Evolutionary conservation across 73 alveolate genomes (phyloP), one percentile per base, ranked within the genome.

Genomic region (Diophrys appendiculata): DNA sequence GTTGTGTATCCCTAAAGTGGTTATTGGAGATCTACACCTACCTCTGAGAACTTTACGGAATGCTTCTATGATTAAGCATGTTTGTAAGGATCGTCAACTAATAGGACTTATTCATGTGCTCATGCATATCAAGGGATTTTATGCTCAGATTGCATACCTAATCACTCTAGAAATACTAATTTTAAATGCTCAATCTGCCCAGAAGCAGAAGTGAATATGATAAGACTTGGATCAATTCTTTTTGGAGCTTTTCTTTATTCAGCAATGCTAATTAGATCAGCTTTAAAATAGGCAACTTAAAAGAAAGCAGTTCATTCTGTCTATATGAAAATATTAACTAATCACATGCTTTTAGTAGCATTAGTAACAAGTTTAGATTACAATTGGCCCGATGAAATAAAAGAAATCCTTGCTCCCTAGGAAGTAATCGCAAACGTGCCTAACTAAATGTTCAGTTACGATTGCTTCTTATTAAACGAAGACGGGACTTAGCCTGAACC

Each of bases 41-140:
- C 24, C 23, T 78, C 85, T 72, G 83, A 80, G 25, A 35, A 54
- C 55, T 75, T 83, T 33, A 69, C 76, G 0, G 56, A 54, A 43
- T 87, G 94, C 33, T 90, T 88, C 31, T 71, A 83, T 56, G 28
- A 88, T 5, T 27, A 0, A 8, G 91, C 91, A 43, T 87, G 94
- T 69, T 54, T 87, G 68, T 73, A 77, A 35, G 94, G 80, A 27
- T 11, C 43, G 0, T 24, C 67, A n/a, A 0, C 29, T 0, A 8
- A 74, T 52, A 33, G 60, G 11, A 29, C 23, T 13, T 83, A 84
- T 2, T 0, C 2, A 28, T 82, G 90, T 54, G 84, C 73, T 1
- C 69, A 3, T 1, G 90, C 80, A 24, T 82, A 82, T 35, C 8
- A 73, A 25, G 90, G 90, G 35, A 65, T 82, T 1, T 68, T 82